Conservation (phyloP, 129 eudicot genomes). For the Escallonia herrerae region DNA sequence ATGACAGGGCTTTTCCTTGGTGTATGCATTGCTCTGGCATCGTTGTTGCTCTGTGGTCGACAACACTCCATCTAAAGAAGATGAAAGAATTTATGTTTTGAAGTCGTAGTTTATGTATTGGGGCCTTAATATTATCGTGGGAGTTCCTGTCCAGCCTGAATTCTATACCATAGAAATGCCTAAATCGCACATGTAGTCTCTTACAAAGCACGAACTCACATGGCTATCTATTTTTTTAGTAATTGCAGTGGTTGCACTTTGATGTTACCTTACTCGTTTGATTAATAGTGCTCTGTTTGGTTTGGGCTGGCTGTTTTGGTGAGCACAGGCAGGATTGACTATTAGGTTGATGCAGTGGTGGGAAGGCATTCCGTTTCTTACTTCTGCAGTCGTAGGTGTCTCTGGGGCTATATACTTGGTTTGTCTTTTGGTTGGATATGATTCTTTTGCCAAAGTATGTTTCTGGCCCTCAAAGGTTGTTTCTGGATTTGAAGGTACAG, state of each 20-base stretch:
- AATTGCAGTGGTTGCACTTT: background rate
- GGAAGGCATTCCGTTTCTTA: conserved; percentile 90
- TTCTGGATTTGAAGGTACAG: conserved; percentile 72
- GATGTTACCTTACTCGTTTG: background rate
- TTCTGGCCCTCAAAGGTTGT: conserved; percentile 79
- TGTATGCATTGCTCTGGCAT: too few species aligned
- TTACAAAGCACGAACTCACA: background rate
- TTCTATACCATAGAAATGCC: background rate
- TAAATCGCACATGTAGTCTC: background rate
- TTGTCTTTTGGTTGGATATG: conserved; percentile 86
- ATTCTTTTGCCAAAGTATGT: conserved; percentile 82
- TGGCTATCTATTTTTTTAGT: background rate
- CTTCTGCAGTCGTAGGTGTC: conserved; percentile 65
- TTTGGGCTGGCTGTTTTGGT: conserved; percentile 11
- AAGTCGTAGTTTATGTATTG: too few species aligned
- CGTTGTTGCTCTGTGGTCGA: too few species aligned
- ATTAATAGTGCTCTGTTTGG: background rate
- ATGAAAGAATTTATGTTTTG: background rate
- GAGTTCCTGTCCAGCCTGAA: background rate
- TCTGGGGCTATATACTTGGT: conserved; percentile 71
- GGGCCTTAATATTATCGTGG: too few species aligned
- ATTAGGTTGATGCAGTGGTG: conserved; percentile 92
- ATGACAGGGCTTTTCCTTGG: background rate
- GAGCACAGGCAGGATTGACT: conserved; percentile 62
- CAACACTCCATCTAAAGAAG: background rate